Base-by-base conservation (phyloP, 2,329 filamentous ascomycete species). In the Balansia obtecta region DNA sequence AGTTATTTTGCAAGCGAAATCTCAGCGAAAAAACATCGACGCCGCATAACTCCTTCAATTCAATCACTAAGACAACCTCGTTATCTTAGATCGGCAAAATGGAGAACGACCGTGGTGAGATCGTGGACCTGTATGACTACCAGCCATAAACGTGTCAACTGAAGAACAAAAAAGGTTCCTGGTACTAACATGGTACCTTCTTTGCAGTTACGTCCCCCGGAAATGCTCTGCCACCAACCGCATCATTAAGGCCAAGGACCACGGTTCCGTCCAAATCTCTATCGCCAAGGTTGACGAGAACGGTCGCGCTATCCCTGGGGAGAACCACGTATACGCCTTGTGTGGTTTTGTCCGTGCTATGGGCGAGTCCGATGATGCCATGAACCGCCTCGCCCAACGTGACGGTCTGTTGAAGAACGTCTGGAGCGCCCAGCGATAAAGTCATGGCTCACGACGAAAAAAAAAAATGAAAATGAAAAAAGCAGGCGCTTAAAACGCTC, bases 221-320 rank as follows among this genome's bases (percentile, higher is more conserved):
- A 97, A 96, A 81, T 97, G 91, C 87, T 88, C 82, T 74, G 90
- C 90, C 65, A 95, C 91, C 74, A 94, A 95, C 88, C 88, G 93
- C 77, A 96, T 97, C 82, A 97, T 98, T 85, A 96, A 96, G 81
- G 89, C 93, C 80, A 96, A 97, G 80, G 93, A 98, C 78, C 93
- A 98, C 82, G 91, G 88, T 66, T 95, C 88, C 57, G 93, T 97
- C 65, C 93, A 98, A 77, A 88, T 98, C 74, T 88, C 85, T 65
- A 79, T 98, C 70, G 91, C 85, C 74, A 97, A 96, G 80, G 93
- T 98, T 65, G 91, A 97, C 74, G 93, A 98, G 85, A 94, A 90
- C 78, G 93, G 93, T 71, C 88, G 90, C 66, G 89, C 90, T 61
- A 68, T 83, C 76, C 88, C 88, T 63, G 89, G 91, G 74, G 93